Conservation (phyloP, 2,329 filamentous ascomycete genomes). For the Massarina eburnea region DNA sequence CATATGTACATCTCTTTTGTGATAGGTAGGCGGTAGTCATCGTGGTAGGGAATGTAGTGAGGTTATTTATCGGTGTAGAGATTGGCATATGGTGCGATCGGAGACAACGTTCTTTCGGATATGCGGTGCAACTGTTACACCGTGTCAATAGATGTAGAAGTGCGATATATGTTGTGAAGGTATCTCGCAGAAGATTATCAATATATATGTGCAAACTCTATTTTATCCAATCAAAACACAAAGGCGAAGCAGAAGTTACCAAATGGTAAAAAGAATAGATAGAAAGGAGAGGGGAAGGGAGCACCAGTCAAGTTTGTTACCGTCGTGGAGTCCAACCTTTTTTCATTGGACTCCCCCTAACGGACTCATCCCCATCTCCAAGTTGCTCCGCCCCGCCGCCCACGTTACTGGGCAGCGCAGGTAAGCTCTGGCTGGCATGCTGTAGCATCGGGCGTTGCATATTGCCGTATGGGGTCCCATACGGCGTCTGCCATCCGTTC, state of each 20-base stretch:
- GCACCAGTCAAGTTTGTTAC: not conserved
- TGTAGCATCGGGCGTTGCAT: slow-evolving; percentile 23
- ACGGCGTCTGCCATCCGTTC: slow-evolving; percentile 24
- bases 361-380: not conserved
- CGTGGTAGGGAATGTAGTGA: too few relatives aligned
- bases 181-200: too few relatives aligned
- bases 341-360: not conserved
- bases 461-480: slow-evolving; percentile 27
- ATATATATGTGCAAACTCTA: not conserved
- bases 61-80: too few relatives aligned
- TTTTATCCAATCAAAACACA: not conserved
- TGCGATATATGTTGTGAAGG: too few relatives aligned
- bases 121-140: too few relatives aligned
- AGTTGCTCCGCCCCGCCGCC: not conserved
- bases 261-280: not conserved
- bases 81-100: too few relatives aligned
- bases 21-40: too few relatives aligned
- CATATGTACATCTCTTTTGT: too few relatives aligned
- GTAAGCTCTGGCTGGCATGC: slow-evolving; percentile 31
- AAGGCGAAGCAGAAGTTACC: not conserved
- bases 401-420: slow-evolving; percentile 17
- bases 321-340: not conserved
- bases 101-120: too few relatives aligned
- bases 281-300: not conserved
- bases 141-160: too few relatives aligned